phyloP scores from a whole-genome alignment of 164 flowering plant genomes.

The grape (Vitis vinifera) region DNA sequence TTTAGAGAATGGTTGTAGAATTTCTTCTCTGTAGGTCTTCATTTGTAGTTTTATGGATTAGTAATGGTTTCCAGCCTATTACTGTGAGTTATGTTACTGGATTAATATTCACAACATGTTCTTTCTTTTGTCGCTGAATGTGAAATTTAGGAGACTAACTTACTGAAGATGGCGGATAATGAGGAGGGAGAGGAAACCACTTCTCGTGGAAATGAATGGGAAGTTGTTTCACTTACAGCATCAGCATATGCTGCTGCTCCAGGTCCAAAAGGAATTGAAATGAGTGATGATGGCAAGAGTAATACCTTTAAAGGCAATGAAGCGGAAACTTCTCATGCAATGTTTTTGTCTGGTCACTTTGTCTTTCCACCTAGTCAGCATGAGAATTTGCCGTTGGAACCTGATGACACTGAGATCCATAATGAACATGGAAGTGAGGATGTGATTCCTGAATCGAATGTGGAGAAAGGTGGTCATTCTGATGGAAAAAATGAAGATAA shows the following conservation, averaged over 20 bases:
- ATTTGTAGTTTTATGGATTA: too few relatives aligned
- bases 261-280: constrained; percentile 45
- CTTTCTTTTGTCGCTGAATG: too few relatives aligned
- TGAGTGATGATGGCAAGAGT: constrained; percentile 32
- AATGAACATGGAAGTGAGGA: constrained; percentile 33
- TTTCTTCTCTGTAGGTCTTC: too few relatives aligned
- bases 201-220: constrained; percentile 93
- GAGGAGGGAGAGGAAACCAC: constrained; percentile 46
- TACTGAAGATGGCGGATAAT: constrained; percentile 48
- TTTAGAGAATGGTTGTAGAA: too few relatives aligned
- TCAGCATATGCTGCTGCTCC: constrained; percentile 95
- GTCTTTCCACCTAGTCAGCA: constrained; percentile 80
- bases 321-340: constrained; percentile 56
- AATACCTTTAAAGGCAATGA: constrained; percentile 19
- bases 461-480: constrained; percentile 37
- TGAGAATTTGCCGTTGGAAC: constrained; percentile 61
- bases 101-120: too few relatives aligned
- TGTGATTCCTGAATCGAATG: constrained; percentile 20
- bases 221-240: constrained; percentile 95
- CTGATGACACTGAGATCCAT: constrained; percentile 36
- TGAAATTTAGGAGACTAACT: too few relatives aligned
- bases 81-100: too few relatives aligned
- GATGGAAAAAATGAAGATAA: constrained; percentile 42
- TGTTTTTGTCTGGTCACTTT: constrained; percentile 92
- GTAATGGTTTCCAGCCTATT: too few relatives aligned